A percentile compares a stretch with the other conserved stretches of the same genome.
phyloP scores from a whole-genome alignment of 257 asterid genomes.

The Dorcoceras hygrometricum region DNA sequence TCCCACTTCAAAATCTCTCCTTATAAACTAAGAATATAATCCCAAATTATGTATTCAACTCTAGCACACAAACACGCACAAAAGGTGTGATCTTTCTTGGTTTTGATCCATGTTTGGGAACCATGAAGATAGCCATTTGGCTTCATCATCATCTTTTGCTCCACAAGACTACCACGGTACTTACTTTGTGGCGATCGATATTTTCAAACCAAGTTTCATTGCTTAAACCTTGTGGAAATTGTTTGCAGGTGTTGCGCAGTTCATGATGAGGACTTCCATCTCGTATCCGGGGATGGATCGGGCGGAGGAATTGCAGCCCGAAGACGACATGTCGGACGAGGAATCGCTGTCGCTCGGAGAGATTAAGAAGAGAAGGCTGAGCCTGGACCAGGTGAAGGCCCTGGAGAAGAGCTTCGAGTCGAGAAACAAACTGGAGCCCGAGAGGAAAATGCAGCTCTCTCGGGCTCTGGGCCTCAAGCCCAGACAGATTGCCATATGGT shows the following conservation, averaged over 20 bases:
- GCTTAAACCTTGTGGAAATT: not conserved
- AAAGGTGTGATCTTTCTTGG: slow-evolving; percentile 23
- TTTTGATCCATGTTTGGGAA: slow-evolving; percentile 54
- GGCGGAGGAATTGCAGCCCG: slow-evolving; percentile 48
- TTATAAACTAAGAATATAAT: slow-evolving; percentile 17
- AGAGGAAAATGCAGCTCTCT: slow-evolving; percentile 76
- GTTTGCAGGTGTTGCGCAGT: slow-evolving; percentile 41
- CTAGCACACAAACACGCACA: slow-evolving; percentile 4
- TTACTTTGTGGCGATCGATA: not conserved
- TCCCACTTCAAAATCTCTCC: slow-evolving; percentile 35
- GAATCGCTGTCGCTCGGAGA: slow-evolving; percentile 70
- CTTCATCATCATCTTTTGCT: slow-evolving; percentile 34
- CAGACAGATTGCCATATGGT: slow-evolving; percentile 84
- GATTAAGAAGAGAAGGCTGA: slow-evolving; percentile 66
- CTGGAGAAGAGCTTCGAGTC: slow-evolving; percentile 82
- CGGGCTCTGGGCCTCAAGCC: slow-evolving; percentile 78
- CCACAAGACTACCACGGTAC: slow-evolving; percentile 61
- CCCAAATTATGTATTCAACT: not conserved
- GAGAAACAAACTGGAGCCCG: slow-evolving; percentile 78
- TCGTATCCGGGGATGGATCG: slow-evolving; percentile 68
- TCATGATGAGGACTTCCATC: slow-evolving; percentile 73
- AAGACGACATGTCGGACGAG: slow-evolving; percentile 68
- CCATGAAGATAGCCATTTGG: slow-evolving; percentile 42
- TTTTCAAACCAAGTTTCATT: not conserved
- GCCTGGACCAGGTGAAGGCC: slow-evolving; percentile 78